A percentile compares a stretch with the other conserved stretches of the same genome.
Conservation (phyloP, 805 yeast species). For the Grigorovia transvaalensis region DNA sequence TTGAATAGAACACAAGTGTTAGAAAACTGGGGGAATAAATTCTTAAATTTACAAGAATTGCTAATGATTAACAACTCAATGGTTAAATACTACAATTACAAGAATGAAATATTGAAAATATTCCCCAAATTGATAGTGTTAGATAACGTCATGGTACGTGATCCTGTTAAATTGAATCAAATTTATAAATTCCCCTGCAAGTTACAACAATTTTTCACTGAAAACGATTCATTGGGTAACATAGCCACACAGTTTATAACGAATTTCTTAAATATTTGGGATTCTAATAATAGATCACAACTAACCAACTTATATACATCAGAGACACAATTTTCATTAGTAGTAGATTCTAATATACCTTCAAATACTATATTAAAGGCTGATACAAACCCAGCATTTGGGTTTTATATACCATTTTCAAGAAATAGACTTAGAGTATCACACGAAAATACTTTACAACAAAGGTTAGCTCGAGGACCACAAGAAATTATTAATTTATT, state of each 20-base stretch:
- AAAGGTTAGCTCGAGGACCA: slow-evolving; percentile 58
- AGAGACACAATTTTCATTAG: slow-evolving; percentile 76
- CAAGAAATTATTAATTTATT: slow-evolving; percentile 54
- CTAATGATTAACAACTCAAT: slow-evolving; percentile 75
- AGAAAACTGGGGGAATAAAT: slow-evolving; percentile 70
- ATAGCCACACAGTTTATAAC: slow-evolving; percentile 69
- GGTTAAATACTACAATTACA: slow-evolving; percentile 36
- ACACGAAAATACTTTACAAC: slow-evolving; percentile 41
- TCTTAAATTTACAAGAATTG: slow-evolving; percentile 62
- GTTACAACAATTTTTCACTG: slow-evolving; percentile 65
- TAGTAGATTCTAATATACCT: slow-evolving; percentile 66
- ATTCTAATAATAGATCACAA: slow-evolving; percentile 52
- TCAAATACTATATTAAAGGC: slow-evolving; percentile 27
- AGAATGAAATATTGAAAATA: slow-evolving; percentile 49
- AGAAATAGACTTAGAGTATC: slow-evolving; percentile 63
- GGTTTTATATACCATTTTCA: slow-evolving; percentile 60
- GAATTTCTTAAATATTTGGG: slow-evolving; percentile 75
- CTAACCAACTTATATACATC: slow-evolving; percentile 65
- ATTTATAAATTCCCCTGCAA: slow-evolving; percentile 48
- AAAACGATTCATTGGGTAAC: slow-evolving; percentile 56
- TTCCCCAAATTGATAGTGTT: slow-evolving; percentile 77
- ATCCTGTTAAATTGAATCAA: slow-evolving; percentile 47
- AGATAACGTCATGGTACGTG: slow-evolving; percentile 70
- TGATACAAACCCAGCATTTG: slow-evolving; percentile 39
- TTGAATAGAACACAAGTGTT: slow-evolving; percentile 48